These are phyloP conservation scores for Botrytis elliptica DNA, from an alignment of 2,329 filamentous ascomycete genomes.

Conservation along the genomic window DNA sequence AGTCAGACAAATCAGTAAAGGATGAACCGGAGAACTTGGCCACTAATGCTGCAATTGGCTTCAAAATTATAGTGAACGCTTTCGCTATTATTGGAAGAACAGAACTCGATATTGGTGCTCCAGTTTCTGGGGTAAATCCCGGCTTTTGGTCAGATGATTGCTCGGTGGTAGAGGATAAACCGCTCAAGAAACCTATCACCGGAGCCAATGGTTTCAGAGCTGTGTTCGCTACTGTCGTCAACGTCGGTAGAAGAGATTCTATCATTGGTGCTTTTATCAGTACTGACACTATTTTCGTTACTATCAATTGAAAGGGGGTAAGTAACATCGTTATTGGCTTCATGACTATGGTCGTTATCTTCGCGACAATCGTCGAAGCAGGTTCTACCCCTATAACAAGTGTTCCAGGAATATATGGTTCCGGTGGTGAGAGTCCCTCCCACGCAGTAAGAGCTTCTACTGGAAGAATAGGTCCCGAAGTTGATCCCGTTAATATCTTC, in stretches of 20 bases:
- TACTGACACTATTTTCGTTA: not conserved
- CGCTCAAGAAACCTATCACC: not conserved
- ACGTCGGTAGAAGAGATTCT: not conserved
- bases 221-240: not conserved
- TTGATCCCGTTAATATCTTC: not conserved
- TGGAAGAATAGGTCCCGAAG: not conserved
- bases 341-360: not conserved
- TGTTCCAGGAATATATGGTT: not conserved
- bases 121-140: not conserved
- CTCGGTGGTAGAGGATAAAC: not conserved
- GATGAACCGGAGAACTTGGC: not conserved
- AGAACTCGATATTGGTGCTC: not conserved
- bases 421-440: not conserved
- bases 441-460: not conserved
- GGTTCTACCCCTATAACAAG: not conserved
- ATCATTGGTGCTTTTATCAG: not conserved
- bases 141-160: no score
- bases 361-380: not conserved
- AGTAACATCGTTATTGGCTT: not conserved
- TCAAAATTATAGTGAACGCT: not conserved
- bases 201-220: not conserved
- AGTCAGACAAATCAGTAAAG: not conserved
- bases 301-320: not conserved
- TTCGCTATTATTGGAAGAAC: not conserved
- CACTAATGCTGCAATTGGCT: not conserved